Base-by-base conservation (phyloP, 2,329 filamentous ascomycete species). In the Monilinia aucupariae region DNA sequence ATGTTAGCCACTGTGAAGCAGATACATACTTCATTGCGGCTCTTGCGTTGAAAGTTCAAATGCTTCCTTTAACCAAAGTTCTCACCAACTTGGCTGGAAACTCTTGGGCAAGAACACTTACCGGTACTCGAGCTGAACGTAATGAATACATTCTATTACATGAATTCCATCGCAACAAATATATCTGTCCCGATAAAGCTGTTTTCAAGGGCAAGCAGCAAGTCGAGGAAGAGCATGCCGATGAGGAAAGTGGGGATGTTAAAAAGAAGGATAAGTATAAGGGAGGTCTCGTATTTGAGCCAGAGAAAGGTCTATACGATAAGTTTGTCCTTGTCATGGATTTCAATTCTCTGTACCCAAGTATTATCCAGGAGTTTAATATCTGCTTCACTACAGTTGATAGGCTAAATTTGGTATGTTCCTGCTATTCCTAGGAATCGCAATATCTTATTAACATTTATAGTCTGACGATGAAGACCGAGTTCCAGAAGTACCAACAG, bases 251-350 rank as follows among this genome's bases (percentile, higher is more conserved):
- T 58, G 85, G 81, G 10, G 90, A 91, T 67, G 85, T 83, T 64
- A 99, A 97, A 78, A 99, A 97, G 81, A 99, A 97, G 76, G 96
- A 99, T 78, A 99, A 97, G 77, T 99, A 89, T 81, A 97, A 99
- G 79, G 94, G 94, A 74, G 94, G 96, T 81, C 86, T 99, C 39
- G 94, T 99, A 63, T 97, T 99, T 71, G 94, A 99, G 75, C 94
- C 94, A 5, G 92, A 97, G 75, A 97, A 93, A 76, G 94, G 96
- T 22, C 83, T 99, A 5, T 99, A 99, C 74, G 94, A 99, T 82
- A 96, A 96, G 77, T 97, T 96, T 75, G 90, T 99, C 61, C 84
- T 99, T 62, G 96, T 99, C 76, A 99, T 99, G 96, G 94, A 99
- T 80, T 99, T 99, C 81, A 99, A 99, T 82, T 97, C 92, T 71